These are phyloP conservation scores for Pholiota molesta DNA, from an alignment of 768 basidiomycete species.

Conservation along the genomic window DNA sequence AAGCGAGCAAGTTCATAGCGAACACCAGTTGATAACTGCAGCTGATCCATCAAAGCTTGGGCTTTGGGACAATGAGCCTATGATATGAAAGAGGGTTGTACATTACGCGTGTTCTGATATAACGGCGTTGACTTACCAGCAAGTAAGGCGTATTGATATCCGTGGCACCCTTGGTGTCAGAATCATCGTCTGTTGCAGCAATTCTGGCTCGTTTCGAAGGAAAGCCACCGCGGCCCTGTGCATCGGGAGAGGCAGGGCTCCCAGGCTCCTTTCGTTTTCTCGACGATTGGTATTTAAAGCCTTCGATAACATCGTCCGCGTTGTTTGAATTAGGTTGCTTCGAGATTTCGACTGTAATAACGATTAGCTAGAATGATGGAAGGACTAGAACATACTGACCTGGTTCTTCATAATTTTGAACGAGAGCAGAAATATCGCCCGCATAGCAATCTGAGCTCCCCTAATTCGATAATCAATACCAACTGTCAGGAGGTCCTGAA, in stretches of 20 bases:
- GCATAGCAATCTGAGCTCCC: not conserved
- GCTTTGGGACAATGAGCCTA: conserved; percentile 20
- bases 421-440: not conserved
- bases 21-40: conserved; percentile 16
- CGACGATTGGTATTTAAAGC: too few species aligned
- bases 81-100: not conserved
- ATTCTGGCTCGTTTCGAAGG: not conserved
- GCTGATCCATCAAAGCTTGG: conserved; percentile 10
- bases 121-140: not conserved
- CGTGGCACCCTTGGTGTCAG: not conserved
- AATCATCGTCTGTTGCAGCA: not conserved
- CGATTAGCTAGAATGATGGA: not conserved
- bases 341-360: not conserved
- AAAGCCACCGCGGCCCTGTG: not conserved
- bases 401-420: not conserved
- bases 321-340: not conserved
- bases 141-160: conserved; percentile 1
- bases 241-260: too few species aligned
- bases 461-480: not conserved
- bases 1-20: conserved; percentile 48
- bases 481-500: not conserved
- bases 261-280: not conserved
- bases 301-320: not conserved
- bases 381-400: not conserved
- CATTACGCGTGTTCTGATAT: not conserved